Evolutionary conservation across 2,329 filamentous ascomycete species (phyloP).

Genomic region (Sphaerulina vaccinii): DNA sequence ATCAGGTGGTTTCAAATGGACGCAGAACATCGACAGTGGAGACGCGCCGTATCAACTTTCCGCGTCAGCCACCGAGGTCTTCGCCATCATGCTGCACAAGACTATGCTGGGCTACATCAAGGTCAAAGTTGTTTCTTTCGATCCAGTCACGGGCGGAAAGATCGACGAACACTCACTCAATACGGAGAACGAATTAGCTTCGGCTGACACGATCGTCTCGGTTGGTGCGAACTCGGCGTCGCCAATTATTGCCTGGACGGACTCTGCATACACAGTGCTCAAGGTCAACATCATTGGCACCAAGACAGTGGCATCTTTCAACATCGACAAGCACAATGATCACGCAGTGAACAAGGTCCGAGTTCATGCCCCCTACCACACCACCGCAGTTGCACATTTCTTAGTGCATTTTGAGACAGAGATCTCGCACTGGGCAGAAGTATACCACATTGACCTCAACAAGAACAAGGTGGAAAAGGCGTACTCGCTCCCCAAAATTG

Average conservation of each 20-base stretch:
- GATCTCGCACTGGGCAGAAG: conserved; percentile 73
- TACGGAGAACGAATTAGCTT: conserved; percentile 70
- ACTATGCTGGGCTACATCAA: conserved; percentile 67
- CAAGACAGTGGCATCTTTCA: conserved; percentile 46
- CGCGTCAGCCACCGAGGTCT: conserved; percentile 67
- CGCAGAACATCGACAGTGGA: conserved; percentile 62
- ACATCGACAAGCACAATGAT: conserved; percentile 40
- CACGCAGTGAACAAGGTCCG: conserved; percentile 52
- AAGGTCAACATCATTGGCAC: conserved; percentile 67
- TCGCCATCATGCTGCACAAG: conserved; percentile 72
- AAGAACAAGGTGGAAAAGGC: conserved; percentile 68
- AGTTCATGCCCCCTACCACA: conserved; percentile 71
- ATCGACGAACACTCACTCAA: conserved; percentile 69
- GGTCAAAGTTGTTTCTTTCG: conserved; percentile 72
- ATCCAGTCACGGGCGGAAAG: conserved; percentile 70
- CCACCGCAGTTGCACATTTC: conserved; percentile 76
- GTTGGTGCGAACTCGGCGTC: conserved; percentile 74
- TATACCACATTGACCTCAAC: conserved; percentile 78
- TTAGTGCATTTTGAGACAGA: conserved; percentile 75
- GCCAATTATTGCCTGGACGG: conserved; percentile 74
- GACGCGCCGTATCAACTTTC: conserved; percentile 74
- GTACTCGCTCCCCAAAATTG: conserved; percentile 72
- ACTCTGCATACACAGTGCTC: conserved; percentile 60
- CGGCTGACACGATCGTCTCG: conserved; percentile 65
- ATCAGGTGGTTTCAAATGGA: conserved; percentile 75